Percentiles rank a stretch among this genome's conserved stretches.
These are phyloP conservation scores for Aspergillus saccharolyticus DNA, from an alignment of 495 filamentous ascomycete genomes.

Conservation along the genomic window DNA sequence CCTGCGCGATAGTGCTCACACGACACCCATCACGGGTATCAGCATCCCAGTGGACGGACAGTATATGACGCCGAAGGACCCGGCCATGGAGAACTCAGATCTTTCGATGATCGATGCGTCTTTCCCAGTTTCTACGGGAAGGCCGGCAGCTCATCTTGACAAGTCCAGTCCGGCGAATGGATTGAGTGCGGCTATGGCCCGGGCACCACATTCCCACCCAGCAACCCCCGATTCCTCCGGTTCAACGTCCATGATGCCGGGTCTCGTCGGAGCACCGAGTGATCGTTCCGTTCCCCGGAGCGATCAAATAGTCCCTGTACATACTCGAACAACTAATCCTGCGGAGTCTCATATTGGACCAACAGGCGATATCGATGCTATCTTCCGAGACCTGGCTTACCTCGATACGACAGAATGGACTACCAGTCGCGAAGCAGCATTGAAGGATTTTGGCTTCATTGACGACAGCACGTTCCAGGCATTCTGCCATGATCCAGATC, in stretches of 20 bases:
- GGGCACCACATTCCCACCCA: conserved; percentile 24
- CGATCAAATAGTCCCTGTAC: conserved; percentile 14
- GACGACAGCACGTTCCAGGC: conserved; percentile 49
- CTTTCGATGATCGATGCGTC: conserved; percentile 23
- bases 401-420: conserved; percentile 56
- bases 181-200: conserved; percentile 25
- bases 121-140: conserved; percentile 19
- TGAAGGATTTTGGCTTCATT: conserved; percentile 58
- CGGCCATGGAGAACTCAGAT: conserved; percentile 31
- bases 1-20: conserved; percentile 17
- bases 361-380: conserved; percentile 49
- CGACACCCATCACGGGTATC: conserved; percentile 34
- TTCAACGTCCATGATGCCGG: conserved; percentile 22
- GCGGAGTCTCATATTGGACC: conserved; percentile 6
- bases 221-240: conserved; percentile 29
- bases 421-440: conserved; percentile 45
- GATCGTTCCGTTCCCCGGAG: conserved; percentile 19
- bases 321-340: conserved; percentile 6
- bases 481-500: conserved; percentile 51
- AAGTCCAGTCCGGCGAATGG: conserved; percentile 26
- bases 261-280: conserved; percentile 6
- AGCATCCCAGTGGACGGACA: conserved; percentile 35
- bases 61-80: conserved; percentile 36
- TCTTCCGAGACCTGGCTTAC: conserved; percentile 59
- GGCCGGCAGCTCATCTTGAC: conserved; percentile 13